Conservation (phyloP, 805 yeast genomes). For the Schizosaccharomyces lindneri region DNA sequence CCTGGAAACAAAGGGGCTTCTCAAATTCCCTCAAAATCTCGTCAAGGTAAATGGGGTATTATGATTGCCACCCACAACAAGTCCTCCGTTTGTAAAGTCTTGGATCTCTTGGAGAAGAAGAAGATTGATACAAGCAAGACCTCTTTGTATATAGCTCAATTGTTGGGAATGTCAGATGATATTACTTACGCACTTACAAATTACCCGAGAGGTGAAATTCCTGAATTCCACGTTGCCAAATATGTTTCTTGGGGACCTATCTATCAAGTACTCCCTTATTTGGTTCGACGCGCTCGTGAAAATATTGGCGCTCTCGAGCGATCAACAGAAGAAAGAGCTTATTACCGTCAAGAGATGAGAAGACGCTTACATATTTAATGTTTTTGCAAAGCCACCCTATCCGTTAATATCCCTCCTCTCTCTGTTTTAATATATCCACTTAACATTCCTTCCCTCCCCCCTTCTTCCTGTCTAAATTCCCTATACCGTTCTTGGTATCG, state of each 20-base stretch:
- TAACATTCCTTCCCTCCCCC: no score
- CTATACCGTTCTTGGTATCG: no score
- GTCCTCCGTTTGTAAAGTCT: neutral
- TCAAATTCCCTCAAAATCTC: neutral
- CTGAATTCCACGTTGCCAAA: neutral
- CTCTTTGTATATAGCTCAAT: neutral
- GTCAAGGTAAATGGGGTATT: neutral
- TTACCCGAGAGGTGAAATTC: neutral
- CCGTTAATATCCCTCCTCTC: no score
- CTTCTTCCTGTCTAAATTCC: no score
- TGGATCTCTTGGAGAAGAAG: neutral
- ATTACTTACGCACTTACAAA: neutral
- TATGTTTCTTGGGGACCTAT: neutral
- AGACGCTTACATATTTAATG: neutral
- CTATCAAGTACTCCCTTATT: neutral
- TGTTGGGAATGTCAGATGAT: slow-evolving; percentile 1
- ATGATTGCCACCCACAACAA: slow-evolving; percentile 2
- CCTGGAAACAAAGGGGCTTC: neutral
- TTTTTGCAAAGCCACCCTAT: neutral
- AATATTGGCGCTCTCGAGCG: neutral
- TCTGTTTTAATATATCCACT: no score
- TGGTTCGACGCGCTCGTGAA: slow-evolving; percentile 1
- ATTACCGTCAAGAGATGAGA: neutral
- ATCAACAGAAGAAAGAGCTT: neutral
- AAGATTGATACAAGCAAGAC: neutral